Percentiles rank a stretch among this genome's conserved stretches.
Evolutionary conservation across 164 flowering plant species (phyloP).

Genomic region (Aristolochia fimbriata): DNA sequence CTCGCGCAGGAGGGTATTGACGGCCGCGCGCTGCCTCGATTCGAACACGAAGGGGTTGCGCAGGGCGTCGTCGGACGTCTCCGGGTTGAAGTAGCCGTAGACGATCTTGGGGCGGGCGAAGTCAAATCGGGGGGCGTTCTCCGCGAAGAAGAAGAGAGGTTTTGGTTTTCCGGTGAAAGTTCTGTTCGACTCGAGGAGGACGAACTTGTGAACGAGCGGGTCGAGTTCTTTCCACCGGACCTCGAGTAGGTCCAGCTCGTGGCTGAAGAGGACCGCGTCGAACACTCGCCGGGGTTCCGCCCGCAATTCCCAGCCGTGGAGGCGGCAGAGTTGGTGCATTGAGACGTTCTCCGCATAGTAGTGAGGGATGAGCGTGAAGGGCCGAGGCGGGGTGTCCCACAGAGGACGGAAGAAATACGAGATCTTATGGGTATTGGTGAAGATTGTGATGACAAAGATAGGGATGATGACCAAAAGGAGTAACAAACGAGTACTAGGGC

Average conservation of each 20-base stretch:
- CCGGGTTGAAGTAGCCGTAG: constrained; percentile 10
- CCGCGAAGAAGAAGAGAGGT: constrained; percentile 23
- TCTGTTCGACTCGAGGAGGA: constrained; percentile 24
- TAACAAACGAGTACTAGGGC: constrained; percentile 3
- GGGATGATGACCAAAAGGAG: constrained; percentile 7
- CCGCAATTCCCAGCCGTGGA: constrained; percentile 31
- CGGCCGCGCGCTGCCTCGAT: constrained; percentile 17
- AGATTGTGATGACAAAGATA: constrained; percentile 5
- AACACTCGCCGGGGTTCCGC: constrained; percentile 22
- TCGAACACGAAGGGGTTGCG: constrained; percentile 15
- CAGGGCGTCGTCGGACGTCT: background rate
- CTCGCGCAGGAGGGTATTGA: constrained; percentile 19
- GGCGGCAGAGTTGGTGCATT: constrained; percentile 20
- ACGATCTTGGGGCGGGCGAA: constrained; percentile 17
- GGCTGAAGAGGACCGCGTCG: constrained; percentile 28
- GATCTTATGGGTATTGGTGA: constrained; percentile 13
- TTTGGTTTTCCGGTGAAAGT: constrained; percentile 33
- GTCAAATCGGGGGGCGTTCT: constrained; percentile 14
- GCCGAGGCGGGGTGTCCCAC: constrained; percentile 30
- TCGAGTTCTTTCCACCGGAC: constrained; percentile 24
- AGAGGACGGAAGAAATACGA: constrained; percentile 28
- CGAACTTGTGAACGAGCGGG: constrained; percentile 21
- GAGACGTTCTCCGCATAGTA: constrained; percentile 29
- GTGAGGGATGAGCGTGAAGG: constrained; percentile 25
- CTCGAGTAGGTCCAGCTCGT: constrained; percentile 34